Evolutionary conservation across 2,329 filamentous ascomycete genomes (phyloP), one percentile per base, ranked within the genome.

Genomic region (Samsoniella hepiali): DNA sequence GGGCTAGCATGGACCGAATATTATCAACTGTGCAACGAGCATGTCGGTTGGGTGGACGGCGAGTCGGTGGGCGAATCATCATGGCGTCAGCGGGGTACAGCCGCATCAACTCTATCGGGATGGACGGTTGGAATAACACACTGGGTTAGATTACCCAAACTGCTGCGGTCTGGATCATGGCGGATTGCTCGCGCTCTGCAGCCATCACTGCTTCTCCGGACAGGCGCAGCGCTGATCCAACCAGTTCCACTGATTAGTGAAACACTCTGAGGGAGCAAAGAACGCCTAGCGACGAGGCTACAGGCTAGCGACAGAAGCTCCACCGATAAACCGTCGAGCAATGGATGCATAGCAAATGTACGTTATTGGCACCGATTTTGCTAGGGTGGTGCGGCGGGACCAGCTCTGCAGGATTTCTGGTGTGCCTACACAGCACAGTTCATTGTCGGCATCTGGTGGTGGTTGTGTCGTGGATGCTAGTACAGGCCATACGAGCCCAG

Each of bases 51-150:
- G 32, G 58, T 54, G 50, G 58, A 54, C 8, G 47, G 58, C 32
- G 11, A 45, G 49, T 34, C 36, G 31, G 6, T 44, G 57, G 22
- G 22, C 57, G 59, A 62, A 62, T 62, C 50, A 54, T 29, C 58
- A 45, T 22, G 40, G 38, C 17, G 42, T 32, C 38, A 27, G 59
- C 50, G 50, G 50, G 50, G 50, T 22, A 5, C 51, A 55, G 49
- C 40, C 29, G 40, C 59, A 55, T 34, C 50, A 62, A 62, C 59
- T 62, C 22, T 62, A 62, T 62, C 59, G 50, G 59, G 42, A 59
- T 44, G 22, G 58, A 61, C 58, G 38, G 38, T 53, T 40, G 58
- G 38, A 53, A 31, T 45, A 22, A 36, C 40, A 17, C 27, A 29
- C 29, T 45, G 38, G n/a, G 40, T 51, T 61, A 55, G 50, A 38